phyloP scores from a whole-genome alignment of 1,284 basidiomycete genomes.

The Moniliella sp. region DNA sequence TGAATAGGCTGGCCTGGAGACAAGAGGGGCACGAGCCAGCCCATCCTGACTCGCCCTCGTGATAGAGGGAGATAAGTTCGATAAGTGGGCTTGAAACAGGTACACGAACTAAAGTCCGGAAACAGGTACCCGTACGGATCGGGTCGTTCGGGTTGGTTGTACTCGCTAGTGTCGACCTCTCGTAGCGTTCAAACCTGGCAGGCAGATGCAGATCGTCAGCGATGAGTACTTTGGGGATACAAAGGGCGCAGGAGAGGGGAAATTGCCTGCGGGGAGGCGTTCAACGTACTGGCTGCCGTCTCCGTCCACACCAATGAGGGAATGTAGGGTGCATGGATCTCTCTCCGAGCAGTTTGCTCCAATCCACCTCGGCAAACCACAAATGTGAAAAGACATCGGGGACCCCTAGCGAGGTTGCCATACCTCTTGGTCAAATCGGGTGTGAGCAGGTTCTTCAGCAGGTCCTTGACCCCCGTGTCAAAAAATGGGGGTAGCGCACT shows the following conservation, averaged over 20 bases:
- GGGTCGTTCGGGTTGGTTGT: constrained; percentile 13
- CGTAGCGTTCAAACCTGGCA: constrained; percentile 27
- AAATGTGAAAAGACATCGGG: constrained; percentile 77
- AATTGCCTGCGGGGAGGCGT: too few species aligned
- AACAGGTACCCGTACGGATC: constrained; percentile 22
- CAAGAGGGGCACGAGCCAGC: too few species aligned
- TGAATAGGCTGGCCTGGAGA: too few species aligned
- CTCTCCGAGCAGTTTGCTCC: constrained; percentile 60
- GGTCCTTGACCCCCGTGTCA: constrained; percentile 55
- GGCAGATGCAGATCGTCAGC: too few species aligned
- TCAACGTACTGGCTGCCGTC: too few species aligned
- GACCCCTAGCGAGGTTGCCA: constrained; percentile 77
- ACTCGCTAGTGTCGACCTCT: constrained; percentile 25
- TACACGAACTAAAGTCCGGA: constrained; percentile 29
- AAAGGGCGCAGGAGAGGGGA: too few species aligned
- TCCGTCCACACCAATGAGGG: constrained; percentile 41
- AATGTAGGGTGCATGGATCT: constrained; percentile 87
- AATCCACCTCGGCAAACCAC: constrained; percentile 95
- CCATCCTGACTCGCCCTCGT: too few species aligned
- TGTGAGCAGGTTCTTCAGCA: constrained; percentile 74
- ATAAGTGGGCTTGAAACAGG: too few species aligned
- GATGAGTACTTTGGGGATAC: too few species aligned
- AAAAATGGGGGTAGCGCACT: constrained; percentile 77
- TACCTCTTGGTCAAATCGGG: constrained; percentile 71
- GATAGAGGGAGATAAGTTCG: too few species aligned